phyloP scores from a whole-genome alignment of 768 basidiomycete genomes.

The Tulasnella sp. region DNA sequence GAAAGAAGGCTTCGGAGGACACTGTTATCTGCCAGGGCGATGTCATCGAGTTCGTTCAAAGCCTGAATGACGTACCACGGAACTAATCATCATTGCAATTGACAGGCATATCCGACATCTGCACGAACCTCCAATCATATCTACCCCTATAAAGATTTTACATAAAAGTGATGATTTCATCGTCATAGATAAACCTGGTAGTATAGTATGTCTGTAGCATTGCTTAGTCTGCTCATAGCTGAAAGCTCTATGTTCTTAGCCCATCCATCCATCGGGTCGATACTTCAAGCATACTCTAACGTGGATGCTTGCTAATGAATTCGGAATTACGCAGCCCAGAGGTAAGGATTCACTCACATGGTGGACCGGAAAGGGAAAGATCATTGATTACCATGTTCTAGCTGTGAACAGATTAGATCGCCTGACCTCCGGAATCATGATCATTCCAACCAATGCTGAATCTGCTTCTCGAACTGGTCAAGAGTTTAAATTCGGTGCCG shows the following conservation, averaged over 20 bases:
- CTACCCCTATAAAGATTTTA: constrained; percentile 66
- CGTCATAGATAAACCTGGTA: constrained; percentile 92
- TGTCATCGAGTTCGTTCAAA: constrained; percentile 62
- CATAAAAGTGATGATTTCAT: constrained; percentile 72
- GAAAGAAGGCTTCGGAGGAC: constrained; percentile 65
- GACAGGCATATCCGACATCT: constrained; percentile 79
- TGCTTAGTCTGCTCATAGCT: not conserved
- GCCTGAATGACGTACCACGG: too few species aligned
- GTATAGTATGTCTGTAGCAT: constrained; percentile 55
- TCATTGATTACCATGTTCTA: constrained; percentile 24
- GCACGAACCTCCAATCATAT: constrained; percentile 93
- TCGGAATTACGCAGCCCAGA: constrained; percentile 68
- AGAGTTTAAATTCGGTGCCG: constrained; percentile 70
- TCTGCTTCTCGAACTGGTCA: constrained; percentile 57
- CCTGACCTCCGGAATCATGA: constrained; percentile 90
- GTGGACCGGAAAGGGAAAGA: not conserved
- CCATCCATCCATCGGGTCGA: constrained; percentile 83
- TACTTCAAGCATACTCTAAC: constrained; percentile 82
- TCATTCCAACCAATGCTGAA: constrained; percentile 61
- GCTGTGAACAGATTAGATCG: constrained; percentile 92
- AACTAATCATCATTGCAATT: too few species aligned
- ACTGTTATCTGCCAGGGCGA: constrained; percentile 78
- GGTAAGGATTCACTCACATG: constrained; percentile 38
- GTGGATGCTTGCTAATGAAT: constrained; percentile 73
- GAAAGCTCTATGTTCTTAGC: constrained; percentile 33